Conservation (phyloP, 2,329 filamentous ascomycete species). For the Talaromyces islandicus region DNA sequence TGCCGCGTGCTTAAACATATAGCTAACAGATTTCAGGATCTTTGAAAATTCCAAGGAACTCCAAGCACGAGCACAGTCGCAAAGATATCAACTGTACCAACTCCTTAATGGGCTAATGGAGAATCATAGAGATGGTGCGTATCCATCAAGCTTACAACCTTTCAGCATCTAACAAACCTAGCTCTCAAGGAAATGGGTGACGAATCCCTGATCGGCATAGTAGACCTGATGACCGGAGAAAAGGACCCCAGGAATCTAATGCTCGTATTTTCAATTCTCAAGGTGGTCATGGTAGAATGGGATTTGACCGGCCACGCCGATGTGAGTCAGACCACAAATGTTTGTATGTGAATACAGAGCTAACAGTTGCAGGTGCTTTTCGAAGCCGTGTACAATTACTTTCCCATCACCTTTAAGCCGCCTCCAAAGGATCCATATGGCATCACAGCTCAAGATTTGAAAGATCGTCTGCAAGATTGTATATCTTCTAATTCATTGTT, state of each 20-base stretch:
- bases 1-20: slow-evolving; percentile 1
- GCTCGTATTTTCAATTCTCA: slow-evolving; percentile 63
- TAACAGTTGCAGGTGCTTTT: slow-evolving; percentile 44
- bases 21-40: slow-evolving; percentile 31
- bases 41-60: slow-evolving; percentile 52
- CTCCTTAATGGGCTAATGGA: slow-evolving; percentile 58
- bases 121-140: slow-evolving; percentile 51
- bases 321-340: slow-evolving; percentile 25
- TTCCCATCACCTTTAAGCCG: slow-evolving; percentile 64
- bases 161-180: slow-evolving; percentile 18
- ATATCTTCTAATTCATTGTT: slow-evolving; percentile 58
- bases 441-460: slow-evolving; percentile 63
- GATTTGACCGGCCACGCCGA: slow-evolving; percentile 56
- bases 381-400: slow-evolving; percentile 66
- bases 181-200: slow-evolving; percentile 53
- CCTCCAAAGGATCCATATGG: slow-evolving; percentile 65
- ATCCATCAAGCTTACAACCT: neutral
- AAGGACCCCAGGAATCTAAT: slow-evolving; percentile 66
- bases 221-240: slow-evolving; percentile 61
- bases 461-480: slow-evolving; percentile 58
- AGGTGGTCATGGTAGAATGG: slow-evolving; percentile 64
- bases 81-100: slow-evolving; percentile 58
- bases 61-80: slow-evolving; percentile 57
- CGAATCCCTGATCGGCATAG: slow-evolving; percentile 56
- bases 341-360: neutral